phyloP scores from a whole-genome alignment of 2,329 filamentous ascomycete species.

The Xylaria sp. region DNA sequence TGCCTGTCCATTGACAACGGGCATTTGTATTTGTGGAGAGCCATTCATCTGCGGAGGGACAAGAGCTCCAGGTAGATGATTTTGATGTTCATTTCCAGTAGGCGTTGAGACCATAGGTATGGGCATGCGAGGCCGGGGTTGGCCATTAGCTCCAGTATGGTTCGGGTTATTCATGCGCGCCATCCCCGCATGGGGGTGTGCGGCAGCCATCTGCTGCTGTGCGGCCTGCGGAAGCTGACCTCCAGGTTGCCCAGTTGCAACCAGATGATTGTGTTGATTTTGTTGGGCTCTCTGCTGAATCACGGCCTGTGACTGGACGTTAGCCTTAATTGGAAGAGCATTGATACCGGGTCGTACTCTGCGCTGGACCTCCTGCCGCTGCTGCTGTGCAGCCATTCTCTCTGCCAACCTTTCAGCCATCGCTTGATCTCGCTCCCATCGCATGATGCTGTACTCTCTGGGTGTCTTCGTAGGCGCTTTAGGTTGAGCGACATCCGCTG shows the following conservation, averaged over 20 bases:
- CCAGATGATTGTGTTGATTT: constrained; percentile 52
- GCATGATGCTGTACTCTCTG: constrained; percentile 86
- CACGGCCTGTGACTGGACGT: constrained; percentile 44
- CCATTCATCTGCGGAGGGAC: constrained; percentile 65
- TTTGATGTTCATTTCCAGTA: constrained; percentile 54
- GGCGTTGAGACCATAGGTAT: constrained; percentile 55
- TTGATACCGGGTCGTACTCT: constrained; percentile 52
- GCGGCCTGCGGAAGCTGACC: constrained; percentile 46
- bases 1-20: constrained; percentile 62
- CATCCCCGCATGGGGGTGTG: constrained; percentile 43
- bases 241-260: constrained; percentile 47
- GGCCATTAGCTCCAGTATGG: constrained; percentile 53
- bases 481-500: constrained; percentile 65
- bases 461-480: constrained; percentile 72
- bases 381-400: constrained; percentile 61
- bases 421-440: constrained; percentile 82
- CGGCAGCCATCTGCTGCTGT: constrained; percentile 42
- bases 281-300: constrained; percentile 56
- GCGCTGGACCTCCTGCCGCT: constrained; percentile 61
- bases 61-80: constrained; percentile 57
- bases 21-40: constrained; percentile 73
- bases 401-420: constrained; percentile 66
- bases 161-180: constrained; percentile 51
- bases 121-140: constrained; percentile 57
- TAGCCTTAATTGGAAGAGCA: constrained; percentile 35